A percentile compares a stretch with the other conserved stretches of the same genome.
These are phyloP conservation scores for Zygoascus biomembranicola DNA, from an alignment of 805 yeast genomes.

Conservation along the genomic window DNA sequence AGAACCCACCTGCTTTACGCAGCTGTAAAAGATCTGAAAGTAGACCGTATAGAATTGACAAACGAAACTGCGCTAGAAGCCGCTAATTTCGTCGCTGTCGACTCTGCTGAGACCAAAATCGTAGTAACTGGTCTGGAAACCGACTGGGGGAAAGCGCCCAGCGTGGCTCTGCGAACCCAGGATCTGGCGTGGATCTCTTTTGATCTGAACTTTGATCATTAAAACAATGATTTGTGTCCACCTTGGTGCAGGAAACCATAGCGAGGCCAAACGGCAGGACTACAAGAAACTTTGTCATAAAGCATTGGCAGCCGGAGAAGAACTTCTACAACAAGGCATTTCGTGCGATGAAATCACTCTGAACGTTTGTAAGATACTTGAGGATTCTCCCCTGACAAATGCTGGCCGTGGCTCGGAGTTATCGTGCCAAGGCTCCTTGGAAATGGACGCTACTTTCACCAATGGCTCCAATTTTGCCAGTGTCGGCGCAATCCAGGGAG, in stretches of 20 bases:
- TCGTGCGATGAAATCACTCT: slow-evolving; percentile 18
- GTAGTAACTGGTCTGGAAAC: slow-evolving; percentile 13
- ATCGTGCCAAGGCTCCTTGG: slow-evolving; percentile 27
- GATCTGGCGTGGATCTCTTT: slow-evolving; percentile 14
- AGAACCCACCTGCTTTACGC: slow-evolving; percentile 11
- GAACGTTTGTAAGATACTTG: slow-evolving; percentile 25
- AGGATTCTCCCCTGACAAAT: slow-evolving; percentile 30
- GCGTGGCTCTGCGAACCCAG: slow-evolving; percentile 11
- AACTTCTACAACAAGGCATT: slow-evolving; percentile 13
- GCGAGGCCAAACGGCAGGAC: slow-evolving; percentile 5
- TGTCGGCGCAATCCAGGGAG: slow-evolving; percentile 26
- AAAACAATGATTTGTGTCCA: slow-evolving; percentile 19
- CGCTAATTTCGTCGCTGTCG: slow-evolving; percentile 13
- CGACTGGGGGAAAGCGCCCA: slow-evolving; percentile 13
- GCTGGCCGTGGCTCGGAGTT: slow-evolving; percentile 35
- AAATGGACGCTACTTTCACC: slow-evolving; percentile 35
- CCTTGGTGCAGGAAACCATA: slow-evolving; percentile 29
- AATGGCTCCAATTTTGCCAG: slow-evolving; percentile 18
- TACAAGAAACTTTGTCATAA: slow-evolving; percentile 12
- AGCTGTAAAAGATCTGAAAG: background rate
- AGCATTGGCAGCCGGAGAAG: slow-evolving; percentile 18
- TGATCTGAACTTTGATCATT: background rate
- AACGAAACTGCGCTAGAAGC: slow-evolving; percentile 9
- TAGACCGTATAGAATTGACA: slow-evolving; percentile 3
- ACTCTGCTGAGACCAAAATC: slow-evolving; percentile 16